phyloP scores from a whole-genome alignment of 192 early-diverging fungal genomes.

The Kickxella alabastrina region DNA sequence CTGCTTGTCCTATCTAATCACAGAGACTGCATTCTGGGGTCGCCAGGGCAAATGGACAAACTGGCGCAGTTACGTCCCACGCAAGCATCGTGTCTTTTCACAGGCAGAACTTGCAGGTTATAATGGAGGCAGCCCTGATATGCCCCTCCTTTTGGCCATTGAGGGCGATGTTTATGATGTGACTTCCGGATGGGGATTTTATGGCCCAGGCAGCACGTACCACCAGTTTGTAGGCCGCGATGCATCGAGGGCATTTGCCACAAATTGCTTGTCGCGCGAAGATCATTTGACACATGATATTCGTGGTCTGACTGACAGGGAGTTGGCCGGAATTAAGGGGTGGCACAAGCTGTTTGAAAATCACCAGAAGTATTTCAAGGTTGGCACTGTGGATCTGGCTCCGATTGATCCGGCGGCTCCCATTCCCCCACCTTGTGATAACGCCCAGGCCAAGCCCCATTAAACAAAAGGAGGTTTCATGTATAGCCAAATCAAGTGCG shows the following conservation, averaged over 20 bases:
- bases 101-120: slow-evolving; percentile 72
- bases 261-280: slow-evolving; percentile 79
- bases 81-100: slow-evolving; percentile 65
- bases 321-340: slow-evolving; percentile 70
- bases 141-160: slow-evolving; percentile 88
- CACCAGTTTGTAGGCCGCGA: slow-evolving; percentile 87
- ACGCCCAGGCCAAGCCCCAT: slow-evolving; percentile 51
- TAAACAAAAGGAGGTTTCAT: slow-evolving; percentile 2
- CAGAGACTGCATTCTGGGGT: slow-evolving; percentile 75
- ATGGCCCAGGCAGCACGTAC: slow-evolving; percentile 77
- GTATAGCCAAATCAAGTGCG: too few species aligned
- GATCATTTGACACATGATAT: slow-evolving; percentile 93
- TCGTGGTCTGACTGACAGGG: slow-evolving; percentile 68
- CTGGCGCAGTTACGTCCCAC: slow-evolving; percentile 65
- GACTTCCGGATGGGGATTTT: slow-evolving; percentile 66
- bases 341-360: slow-evolving; percentile 91
- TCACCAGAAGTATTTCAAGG: slow-evolving; percentile 79
- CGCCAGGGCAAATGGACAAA: slow-evolving; percentile 69
- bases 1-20: slow-evolving; percentile 62
- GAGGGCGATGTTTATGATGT: slow-evolving; percentile 96
- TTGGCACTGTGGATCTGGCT: slow-evolving; percentile 75
- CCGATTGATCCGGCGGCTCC: slow-evolving; percentile 81
- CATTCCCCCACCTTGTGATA: slow-evolving; percentile 73
- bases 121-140: slow-evolving; percentile 76
- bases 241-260: slow-evolving; percentile 89